Percentiles rank a stretch among this genome's conserved stretches.
phyloP scores from a whole-genome alignment of 78 protist genomes.

The Polysphondylium violaceum region DNA sequence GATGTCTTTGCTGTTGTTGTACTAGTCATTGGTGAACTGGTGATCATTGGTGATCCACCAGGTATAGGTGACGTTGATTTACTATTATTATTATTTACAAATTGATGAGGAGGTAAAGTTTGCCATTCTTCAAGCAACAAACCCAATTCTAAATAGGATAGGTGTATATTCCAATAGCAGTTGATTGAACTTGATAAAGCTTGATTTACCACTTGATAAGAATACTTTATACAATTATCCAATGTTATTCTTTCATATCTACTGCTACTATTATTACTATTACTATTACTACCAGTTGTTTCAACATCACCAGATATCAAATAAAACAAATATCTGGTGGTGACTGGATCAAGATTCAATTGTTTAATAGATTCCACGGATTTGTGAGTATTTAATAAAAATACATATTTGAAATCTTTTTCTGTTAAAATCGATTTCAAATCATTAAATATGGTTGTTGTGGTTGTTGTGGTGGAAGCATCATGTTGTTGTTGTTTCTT shows the following conservation, averaged over 20 bases:
- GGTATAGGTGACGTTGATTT: not conserved
- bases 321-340: conserved; percentile 51
- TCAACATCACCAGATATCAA: conserved; percentile 12
- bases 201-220: conserved; percentile 55
- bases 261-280: not conserved
- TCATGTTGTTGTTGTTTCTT: not conserved
- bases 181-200: conserved; percentile 51
- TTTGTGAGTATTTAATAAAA: conserved; percentile 9
- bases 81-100: too few species aligned
- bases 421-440: conserved; percentile 43
- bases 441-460: not conserved
- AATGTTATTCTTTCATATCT: conserved; percentile 39
- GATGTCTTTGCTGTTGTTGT: not conserved
- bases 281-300: not conserved
- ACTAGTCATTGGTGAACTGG: not conserved
- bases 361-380: conserved; percentile 24
- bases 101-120: conserved; percentile 40
- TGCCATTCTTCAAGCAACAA: conserved; percentile 74
- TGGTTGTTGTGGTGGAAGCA: not conserved
- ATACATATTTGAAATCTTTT: conserved; percentile 53
- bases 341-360: conserved; percentile 27
- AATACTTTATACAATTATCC: conserved; percentile 55
- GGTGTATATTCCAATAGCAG: conserved; percentile 75
- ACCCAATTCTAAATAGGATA: conserved; percentile 41
- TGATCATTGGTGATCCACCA: conserved; percentile 24